Conservation (phyloP, 345 rosid species). For the Turritis glabra region DNA sequence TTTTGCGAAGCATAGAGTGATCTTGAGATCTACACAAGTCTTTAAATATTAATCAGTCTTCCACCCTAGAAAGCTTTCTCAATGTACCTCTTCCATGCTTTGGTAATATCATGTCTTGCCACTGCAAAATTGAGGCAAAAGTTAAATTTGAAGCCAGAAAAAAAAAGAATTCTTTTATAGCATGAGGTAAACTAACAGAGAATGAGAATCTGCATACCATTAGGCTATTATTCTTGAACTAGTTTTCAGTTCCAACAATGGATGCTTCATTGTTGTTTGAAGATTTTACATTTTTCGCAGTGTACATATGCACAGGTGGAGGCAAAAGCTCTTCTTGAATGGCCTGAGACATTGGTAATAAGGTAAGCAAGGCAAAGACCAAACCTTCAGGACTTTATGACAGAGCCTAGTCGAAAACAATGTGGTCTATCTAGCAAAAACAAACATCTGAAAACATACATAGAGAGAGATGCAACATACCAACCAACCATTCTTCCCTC, state of each 20-base stretch:
- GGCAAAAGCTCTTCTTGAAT: conserved; percentile 83
- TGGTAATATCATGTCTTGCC: background rate
- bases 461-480: conserved; percentile 50
- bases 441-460: background rate
- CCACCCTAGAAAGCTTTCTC: conserved; percentile 12
- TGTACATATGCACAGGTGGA: conserved; percentile 62
- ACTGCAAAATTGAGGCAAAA: conserved; percentile 15
- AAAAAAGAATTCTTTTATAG: conserved; percentile 33
- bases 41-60: background rate
- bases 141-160: conserved; percentile 28
- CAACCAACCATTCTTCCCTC: conserved; percentile 93
- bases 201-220: conserved; percentile 8
- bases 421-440: background rate
- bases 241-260: conserved; percentile 38
- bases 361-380: background rate
- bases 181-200: background rate
- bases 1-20: conserved; percentile 2
- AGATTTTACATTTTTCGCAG: conserved; percentile 44
- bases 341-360: conserved; percentile 48
- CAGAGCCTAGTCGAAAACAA: background rate
- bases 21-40: conserved; percentile 3
- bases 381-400: background rate
- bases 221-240: conserved; percentile 37
- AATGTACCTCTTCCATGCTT: background rate
- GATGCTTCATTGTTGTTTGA: conserved; percentile 34